Conservation (phyloP, 768 basidiomycete species). For the Termitomyces sp. region DNA sequence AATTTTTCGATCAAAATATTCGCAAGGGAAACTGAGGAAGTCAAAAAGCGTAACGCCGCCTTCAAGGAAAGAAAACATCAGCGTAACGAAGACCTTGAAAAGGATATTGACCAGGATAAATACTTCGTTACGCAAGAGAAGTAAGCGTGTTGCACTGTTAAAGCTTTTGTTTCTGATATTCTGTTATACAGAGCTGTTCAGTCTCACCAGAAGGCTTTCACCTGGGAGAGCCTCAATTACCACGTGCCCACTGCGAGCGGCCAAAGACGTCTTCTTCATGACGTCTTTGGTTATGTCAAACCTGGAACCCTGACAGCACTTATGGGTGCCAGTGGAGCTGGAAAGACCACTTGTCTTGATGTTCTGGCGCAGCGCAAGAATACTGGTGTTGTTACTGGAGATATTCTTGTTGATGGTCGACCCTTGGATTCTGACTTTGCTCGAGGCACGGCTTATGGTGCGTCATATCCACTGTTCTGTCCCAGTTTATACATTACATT, state of each 20-base stretch:
- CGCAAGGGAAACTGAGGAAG: conserved; percentile 52
- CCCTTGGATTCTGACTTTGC: conserved; percentile 51
- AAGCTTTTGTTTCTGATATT: neutral
- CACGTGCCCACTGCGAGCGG: conserved; percentile 65
- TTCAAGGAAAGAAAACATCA: conserved; percentile 49
- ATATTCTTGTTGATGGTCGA: conserved; percentile 60
- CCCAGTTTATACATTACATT: conserved; percentile 16
- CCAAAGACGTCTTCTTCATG: conserved; percentile 57
- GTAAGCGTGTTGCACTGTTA: neutral
- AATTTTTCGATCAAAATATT: conserved; percentile 48
- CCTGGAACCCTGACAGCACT: conserved; percentile 87
- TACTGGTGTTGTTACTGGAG: conserved; percentile 60
- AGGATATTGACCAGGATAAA: conserved; percentile 7
- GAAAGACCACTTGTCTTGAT: conserved; percentile 74
- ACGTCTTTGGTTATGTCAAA: conserved; percentile 75
- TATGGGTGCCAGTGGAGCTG: conserved; percentile 83
- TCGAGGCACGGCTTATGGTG: conserved; percentile 73
- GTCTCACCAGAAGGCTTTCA: conserved; percentile 54
- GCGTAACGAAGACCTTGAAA: conserved; percentile 25
- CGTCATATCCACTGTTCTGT: conserved; percentile 17
- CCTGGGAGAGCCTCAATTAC: conserved; percentile 80
- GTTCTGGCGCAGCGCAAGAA: conserved; percentile 71
- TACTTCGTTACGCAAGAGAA: conserved; percentile 5
- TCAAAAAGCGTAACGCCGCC: conserved; percentile 46
- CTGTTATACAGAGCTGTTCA: conserved; percentile 7